Evolutionary conservation across 805 yeast genomes (phyloP).

Genomic region (Candida verbasci): DNA sequence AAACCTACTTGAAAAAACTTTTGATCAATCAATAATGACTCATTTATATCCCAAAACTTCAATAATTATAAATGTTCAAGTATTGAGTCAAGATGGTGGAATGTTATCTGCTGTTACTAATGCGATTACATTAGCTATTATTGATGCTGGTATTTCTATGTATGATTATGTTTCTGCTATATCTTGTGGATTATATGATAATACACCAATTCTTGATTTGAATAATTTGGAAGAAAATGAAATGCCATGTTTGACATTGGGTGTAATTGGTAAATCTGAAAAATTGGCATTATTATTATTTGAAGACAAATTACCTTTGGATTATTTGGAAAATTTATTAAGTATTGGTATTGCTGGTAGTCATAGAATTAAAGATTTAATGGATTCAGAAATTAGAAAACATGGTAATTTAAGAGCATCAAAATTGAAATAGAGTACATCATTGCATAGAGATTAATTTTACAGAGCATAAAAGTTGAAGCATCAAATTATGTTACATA

Average conservation of each 20-base stretch:
- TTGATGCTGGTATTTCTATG: slow-evolving; percentile 95
- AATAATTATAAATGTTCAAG: slow-evolving; percentile 70
- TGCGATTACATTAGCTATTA: slow-evolving; percentile 81
- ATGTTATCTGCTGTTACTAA: slow-evolving; percentile 74
- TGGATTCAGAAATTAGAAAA: slow-evolving; percentile 80
- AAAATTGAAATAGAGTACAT: too few relatives aligned
- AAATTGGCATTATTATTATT: slow-evolving; percentile 71
- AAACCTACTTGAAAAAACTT: slow-evolving; percentile 63
- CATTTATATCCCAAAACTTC: slow-evolving; percentile 79
- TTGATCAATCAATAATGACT: slow-evolving; percentile 67
- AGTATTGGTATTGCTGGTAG: slow-evolving; percentile 86
- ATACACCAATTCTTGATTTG: slow-evolving; percentile 72
- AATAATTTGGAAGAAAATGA: slow-evolving; percentile 81
- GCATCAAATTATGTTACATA: too few relatives aligned
- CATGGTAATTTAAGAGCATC: slow-evolving; percentile 61
- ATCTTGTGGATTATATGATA: slow-evolving; percentile 75
- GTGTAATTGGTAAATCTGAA: slow-evolving; percentile 77
- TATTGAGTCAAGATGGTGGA: slow-evolving; percentile 89
- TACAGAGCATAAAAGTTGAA: too few relatives aligned
- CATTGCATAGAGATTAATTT: too few relatives aligned
- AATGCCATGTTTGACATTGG: slow-evolving; percentile 75
- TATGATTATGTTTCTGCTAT: slow-evolving; percentile 84
- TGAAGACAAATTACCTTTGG: slow-evolving; percentile 84
- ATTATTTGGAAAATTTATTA: slow-evolving; percentile 67
- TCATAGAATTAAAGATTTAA: slow-evolving; percentile 71